Percentiles rank a stretch among this genome's conserved stretches.
Conservation (phyloP, 306 rosid genomes). For the Carpinus fangiana region DNA sequence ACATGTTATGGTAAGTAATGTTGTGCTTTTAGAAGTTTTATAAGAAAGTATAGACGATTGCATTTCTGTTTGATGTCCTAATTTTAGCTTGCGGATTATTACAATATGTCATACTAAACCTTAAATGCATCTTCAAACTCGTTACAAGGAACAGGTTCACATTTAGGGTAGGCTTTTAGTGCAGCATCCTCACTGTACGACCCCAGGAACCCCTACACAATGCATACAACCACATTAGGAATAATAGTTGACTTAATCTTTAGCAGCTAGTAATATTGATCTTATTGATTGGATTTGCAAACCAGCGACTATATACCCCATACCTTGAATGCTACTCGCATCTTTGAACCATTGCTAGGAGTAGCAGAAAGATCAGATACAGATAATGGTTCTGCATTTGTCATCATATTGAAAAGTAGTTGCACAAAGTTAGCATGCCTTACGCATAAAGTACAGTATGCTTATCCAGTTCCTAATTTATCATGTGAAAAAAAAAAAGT, state of each 20-base stretch:
- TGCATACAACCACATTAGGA: conserved; percentile 38
- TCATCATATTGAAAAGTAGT: conserved; percentile 2
- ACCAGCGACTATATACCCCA: conserved; percentile 9
- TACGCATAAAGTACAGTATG: conserved; percentile 6
- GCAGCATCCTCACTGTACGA: conserved; percentile 77
- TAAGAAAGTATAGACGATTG: neutral
- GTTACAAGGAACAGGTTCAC: conserved; percentile 62
- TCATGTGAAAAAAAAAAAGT: neutral
- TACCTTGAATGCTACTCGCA: conserved; percentile 63
- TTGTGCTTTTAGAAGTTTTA: neutral
- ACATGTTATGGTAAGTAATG: neutral
- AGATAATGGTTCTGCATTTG: conserved; percentile 56
- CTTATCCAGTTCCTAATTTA: conserved; percentile 1
- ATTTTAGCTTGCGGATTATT: neutral
- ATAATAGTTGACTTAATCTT: conserved; percentile 7
- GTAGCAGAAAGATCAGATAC: conserved; percentile 43
- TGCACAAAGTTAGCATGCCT: neutral
- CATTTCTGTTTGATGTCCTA: neutral
- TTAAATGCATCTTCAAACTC: conserved; percentile 71
- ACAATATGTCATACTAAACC: conserved; percentile 37
- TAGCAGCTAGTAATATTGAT: conserved; percentile 2
- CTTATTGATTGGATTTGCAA: neutral
- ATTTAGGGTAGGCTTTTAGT: conserved; percentile 64
- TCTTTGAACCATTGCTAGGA: conserved; percentile 41
- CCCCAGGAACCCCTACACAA: conserved; percentile 63